Conservation (phyloP, 495 filamentous ascomycete genomes). For the Xylaria venustula region DNA sequence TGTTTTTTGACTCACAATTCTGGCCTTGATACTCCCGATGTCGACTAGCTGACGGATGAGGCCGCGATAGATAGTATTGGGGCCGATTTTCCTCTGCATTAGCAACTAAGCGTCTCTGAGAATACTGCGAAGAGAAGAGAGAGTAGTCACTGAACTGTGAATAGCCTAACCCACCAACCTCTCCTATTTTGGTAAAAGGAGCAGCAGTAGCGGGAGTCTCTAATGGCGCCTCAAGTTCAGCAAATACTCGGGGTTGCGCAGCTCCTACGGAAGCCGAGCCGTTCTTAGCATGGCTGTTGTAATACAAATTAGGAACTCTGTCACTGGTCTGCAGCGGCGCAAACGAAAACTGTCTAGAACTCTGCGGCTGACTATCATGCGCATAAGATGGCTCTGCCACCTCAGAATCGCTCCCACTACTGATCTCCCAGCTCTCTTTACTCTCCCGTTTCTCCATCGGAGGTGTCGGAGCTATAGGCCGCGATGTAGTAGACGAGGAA, state of each 20-base stretch:
- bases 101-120: background rate
- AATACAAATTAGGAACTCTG: no score
- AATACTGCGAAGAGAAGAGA: constrained; percentile 20
- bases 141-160: background rate
- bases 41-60: background rate
- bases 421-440: background rate
- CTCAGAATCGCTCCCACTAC: background rate
- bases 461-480: background rate
- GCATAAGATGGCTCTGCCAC: background rate
- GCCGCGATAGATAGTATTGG: background rate
- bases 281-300: no score
- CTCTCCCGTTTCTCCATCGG: background rate
- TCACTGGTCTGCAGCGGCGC: no score
- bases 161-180: background rate
- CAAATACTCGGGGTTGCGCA: no score
- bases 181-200: background rate
- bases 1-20: background rate
- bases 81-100: background rate
- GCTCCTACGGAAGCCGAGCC: no score
- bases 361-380: no score
- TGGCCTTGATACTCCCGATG: background rate
- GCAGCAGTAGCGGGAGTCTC: no score
- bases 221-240: no score
- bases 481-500: background rate
- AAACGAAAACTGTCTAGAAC: no score